These are phyloP conservation scores for Tricladium varicosporioides DNA, from an alignment of 2,329 filamentous ascomycete genomes.

Conservation along the genomic window DNA sequence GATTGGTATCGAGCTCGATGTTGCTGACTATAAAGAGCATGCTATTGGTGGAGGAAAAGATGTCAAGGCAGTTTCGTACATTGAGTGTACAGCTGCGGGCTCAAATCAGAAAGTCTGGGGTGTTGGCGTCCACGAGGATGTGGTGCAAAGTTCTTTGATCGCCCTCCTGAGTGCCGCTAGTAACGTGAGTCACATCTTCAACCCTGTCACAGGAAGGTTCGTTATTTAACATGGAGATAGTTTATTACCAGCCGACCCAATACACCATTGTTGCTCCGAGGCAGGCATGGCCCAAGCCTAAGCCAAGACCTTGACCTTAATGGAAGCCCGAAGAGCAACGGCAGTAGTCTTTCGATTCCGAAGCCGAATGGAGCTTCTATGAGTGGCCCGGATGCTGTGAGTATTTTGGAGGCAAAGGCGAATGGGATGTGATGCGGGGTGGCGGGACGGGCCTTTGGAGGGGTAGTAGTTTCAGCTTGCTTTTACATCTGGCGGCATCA, in stretches of 20 bases:
- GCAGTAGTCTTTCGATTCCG: constrained; percentile 24
- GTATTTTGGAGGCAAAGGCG: constrained; percentile 40
- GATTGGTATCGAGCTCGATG: constrained; percentile 83
- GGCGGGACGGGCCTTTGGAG: no score
- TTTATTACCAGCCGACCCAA: constrained; percentile 70
- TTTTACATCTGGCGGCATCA: no score
- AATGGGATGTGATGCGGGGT: constrained; percentile 23
- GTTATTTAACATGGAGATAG: constrained; percentile 41
- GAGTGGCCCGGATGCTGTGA: constrained; percentile 35
- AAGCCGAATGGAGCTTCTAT: constrained; percentile 24
- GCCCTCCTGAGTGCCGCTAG: constrained; percentile 82
- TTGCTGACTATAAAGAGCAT: constrained; percentile 95
- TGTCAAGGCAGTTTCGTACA: constrained; percentile 93
- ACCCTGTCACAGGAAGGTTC: neutral
- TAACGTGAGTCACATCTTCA: constrained; percentile 60
- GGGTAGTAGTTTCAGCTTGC: no score
- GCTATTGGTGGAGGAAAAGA: constrained; percentile 78
- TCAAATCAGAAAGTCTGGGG: constrained; percentile 79
- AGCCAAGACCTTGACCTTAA: constrained; percentile 39
- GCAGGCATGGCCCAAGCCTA: constrained; percentile 47
- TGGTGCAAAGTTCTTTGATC: constrained; percentile 84
- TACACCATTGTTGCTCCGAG: constrained; percentile 64
- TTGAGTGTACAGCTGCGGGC: constrained; percentile 74
- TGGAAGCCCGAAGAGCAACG: constrained; percentile 22
- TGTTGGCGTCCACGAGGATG: constrained; percentile 88